Percentiles rank a stretch among this genome's conserved stretches.
phyloP scores from a whole-genome alignment of 164 flowering plant species.

The Tinospora cordifolia region DNA sequence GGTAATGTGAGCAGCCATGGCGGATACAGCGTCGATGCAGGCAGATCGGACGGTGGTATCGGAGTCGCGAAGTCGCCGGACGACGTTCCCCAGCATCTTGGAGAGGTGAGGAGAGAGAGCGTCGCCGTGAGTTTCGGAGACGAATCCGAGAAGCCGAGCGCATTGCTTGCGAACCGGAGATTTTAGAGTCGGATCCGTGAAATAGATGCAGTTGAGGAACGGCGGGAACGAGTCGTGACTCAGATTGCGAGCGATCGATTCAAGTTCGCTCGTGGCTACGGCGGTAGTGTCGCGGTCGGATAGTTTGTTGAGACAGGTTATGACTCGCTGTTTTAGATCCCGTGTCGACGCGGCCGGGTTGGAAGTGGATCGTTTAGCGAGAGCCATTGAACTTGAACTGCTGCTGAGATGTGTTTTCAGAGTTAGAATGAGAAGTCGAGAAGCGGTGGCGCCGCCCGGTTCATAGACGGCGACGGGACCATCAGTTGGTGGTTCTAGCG shows the following conservation, averaged over 20 bases:
- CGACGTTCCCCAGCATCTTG: slow-evolving; percentile 44
- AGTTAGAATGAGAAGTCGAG: neutral
- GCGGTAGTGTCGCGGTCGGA: slow-evolving; percentile 77
- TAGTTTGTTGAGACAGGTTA: slow-evolving; percentile 59
- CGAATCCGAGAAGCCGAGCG: slow-evolving; percentile 43
- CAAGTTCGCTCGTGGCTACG: slow-evolving; percentile 65
- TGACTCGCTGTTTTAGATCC: slow-evolving; percentile 55
- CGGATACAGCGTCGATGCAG: slow-evolving; percentile 42
- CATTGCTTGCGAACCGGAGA: slow-evolving; percentile 64
- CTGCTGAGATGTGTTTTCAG: neutral
- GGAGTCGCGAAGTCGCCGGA: slow-evolving; percentile 65
- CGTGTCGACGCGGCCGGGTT: slow-evolving; percentile 26
- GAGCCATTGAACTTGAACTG: neutral
- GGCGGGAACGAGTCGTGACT: slow-evolving; percentile 37
- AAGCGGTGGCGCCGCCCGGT: neutral
- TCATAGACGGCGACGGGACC: neutral
- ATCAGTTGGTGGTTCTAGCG: neutral
- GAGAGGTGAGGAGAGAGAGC: slow-evolving; percentile 51
- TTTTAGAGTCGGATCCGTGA: slow-evolving; percentile 61
- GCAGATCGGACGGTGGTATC: slow-evolving; percentile 66
- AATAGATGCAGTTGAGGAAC: slow-evolving; percentile 62
- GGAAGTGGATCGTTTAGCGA: slow-evolving; percentile 11
- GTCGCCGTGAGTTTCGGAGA: slow-evolving; percentile 45
- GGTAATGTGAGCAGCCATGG: slow-evolving; percentile 39
- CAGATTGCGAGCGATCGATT: slow-evolving; percentile 46